These are phyloP conservation scores for Talaromyces borbonicus DNA, from an alignment of 495 filamentous ascomycete species.

Conservation along the genomic window DNA sequence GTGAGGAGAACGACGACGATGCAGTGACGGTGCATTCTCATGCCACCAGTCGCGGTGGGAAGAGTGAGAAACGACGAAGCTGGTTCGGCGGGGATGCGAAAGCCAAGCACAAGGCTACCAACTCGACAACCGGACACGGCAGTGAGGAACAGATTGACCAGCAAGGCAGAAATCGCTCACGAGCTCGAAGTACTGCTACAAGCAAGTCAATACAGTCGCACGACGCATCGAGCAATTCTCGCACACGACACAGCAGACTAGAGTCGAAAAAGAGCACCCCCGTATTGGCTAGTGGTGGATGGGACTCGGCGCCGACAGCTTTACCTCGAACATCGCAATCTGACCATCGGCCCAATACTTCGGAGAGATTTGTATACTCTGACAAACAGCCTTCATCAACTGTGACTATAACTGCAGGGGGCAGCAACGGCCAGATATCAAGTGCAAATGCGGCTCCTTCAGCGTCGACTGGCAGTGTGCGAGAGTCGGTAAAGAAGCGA, in stretches of 20 bases:
- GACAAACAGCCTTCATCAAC: not conserved
- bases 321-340: slow-evolving; percentile 7
- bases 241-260: slow-evolving; percentile 3
- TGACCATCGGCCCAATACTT: slow-evolving; percentile 5
- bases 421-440: slow-evolving; percentile 8
- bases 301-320: slow-evolving; percentile 3
- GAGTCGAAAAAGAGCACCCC: slow-evolving; percentile 9
- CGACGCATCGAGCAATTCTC: slow-evolving; percentile 9
- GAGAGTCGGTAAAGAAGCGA: slow-evolving; percentile 39
- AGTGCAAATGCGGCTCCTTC: slow-evolving; percentile 4
- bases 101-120: slow-evolving; percentile 19
- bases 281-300: slow-evolving; percentile 1
- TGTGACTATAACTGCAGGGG: not conserved
- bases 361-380: slow-evolving; percentile 2
- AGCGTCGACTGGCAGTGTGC: slow-evolving; percentile 17
- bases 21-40: slow-evolving; percentile 36
- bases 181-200: slow-evolving; percentile 3
- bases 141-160: slow-evolving; percentile 19
- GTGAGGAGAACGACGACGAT: slow-evolving; percentile 32
- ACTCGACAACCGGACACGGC: slow-evolving; percentile 25
- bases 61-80: slow-evolving; percentile 31
- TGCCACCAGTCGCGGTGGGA: slow-evolving; percentile 21
- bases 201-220: slow-evolving; percentile 19
- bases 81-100: slow-evolving; percentile 30
- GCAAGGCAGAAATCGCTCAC: slow-evolving; percentile 15